phyloP scores from a whole-genome alignment of 2,329 filamentous ascomycete species.

The Diaporthe citrichinensis region DNA sequence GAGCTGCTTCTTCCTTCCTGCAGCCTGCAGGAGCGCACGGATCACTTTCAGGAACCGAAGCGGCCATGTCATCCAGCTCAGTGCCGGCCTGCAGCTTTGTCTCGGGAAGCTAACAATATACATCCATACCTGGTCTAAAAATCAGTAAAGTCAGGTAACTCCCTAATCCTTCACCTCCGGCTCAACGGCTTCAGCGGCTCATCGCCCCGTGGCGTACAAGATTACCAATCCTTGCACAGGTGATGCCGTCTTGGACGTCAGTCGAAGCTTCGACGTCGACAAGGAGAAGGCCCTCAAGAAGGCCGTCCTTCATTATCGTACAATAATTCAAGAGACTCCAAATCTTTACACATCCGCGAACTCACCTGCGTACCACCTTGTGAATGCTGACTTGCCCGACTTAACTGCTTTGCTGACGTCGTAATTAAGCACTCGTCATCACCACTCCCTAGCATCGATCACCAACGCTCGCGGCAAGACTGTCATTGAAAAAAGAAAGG shows the following conservation, averaged over 20 bases:
- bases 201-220: constrained; percentile 16
- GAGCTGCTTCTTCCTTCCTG: background rate
- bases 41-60: constrained; percentile 28
- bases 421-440: background rate
- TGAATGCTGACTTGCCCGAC: background rate
- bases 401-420: background rate
- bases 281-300: background rate
- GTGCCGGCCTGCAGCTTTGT: background rate
- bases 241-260: constrained; percentile 32
- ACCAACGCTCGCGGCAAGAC: background rate
- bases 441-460: background rate
- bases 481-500: background rate
- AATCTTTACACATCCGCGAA: background rate
- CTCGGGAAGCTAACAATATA: background rate
- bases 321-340: background rate
- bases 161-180: background rate
- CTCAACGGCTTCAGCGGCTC: constrained; percentile 18
- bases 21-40: constrained; percentile 30
- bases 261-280: constrained; percentile 37
- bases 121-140: fast-evolving
- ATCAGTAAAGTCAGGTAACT: background rate
- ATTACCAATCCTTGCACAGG: constrained; percentile 32
- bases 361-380: background rate
- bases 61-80: background rate
- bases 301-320: background rate